These are phyloP conservation scores for Cardamine resedifolia DNA, from an alignment of 345 rosid species.

Conservation along the genomic window DNA sequence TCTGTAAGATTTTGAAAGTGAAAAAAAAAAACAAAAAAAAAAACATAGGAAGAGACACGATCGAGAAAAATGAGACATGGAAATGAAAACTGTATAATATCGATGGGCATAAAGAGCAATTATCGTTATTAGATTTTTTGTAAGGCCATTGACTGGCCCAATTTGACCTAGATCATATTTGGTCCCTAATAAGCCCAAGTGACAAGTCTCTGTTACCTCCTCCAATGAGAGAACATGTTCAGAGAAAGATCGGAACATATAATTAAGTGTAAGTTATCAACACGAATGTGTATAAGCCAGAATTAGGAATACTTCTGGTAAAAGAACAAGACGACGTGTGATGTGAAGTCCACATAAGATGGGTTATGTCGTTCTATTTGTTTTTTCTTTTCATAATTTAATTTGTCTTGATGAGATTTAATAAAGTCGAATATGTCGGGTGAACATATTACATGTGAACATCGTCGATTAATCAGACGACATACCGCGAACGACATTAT, in stretches of 20 bases:
- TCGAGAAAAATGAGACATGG: not conserved
- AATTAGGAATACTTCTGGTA: conserved; percentile 32
- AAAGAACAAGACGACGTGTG: conserved; percentile 17
- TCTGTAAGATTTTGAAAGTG: not conserved
- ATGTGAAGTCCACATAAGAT: conserved; percentile 20
- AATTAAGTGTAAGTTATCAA: conserved; percentile 11
- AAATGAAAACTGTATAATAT: not conserved
- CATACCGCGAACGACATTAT: conserved; percentile 1
- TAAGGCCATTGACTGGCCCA: not conserved
- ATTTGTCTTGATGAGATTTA: not conserved
- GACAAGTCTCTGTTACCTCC: not conserved
- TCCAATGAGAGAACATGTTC: not conserved
- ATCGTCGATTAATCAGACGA: conserved; percentile 3
- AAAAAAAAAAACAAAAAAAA: not conserved
- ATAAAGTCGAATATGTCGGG: conserved; percentile 1
- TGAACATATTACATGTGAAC: conserved; percentile 27
- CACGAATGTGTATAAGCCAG: conserved; percentile 8
- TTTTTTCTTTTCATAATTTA: not conserved
- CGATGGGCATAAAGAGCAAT: not conserved
- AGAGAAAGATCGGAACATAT: not conserved
- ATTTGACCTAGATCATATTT: not conserved
- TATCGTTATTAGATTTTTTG: not conserved
- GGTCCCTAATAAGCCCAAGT: not conserved
- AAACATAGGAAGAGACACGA: not conserved
- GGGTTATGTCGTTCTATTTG: not conserved